Evolutionary conservation across 1,284 basidiomycete genomes (phyloP), one percentile per base, ranked within the genome.

Genomic region (Malassezia japonica): DNA sequence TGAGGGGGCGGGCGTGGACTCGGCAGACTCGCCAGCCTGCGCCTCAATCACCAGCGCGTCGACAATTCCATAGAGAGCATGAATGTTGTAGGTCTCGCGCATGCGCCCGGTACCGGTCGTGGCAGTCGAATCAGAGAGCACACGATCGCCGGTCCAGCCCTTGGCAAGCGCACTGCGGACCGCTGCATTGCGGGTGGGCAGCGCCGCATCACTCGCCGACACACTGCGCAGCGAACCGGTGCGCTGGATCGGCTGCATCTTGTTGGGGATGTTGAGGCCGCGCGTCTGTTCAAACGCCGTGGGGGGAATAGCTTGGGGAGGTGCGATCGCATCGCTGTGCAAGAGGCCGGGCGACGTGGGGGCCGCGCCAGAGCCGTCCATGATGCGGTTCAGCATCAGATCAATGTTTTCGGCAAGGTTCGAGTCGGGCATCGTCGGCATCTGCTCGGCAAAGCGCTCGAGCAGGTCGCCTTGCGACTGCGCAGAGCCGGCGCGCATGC

Each of bases 31-130:
- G 12, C 16, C 16, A 6, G 24, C 6, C 10, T 24, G 20, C 29
- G 41, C 28, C 35, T 48, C 51, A 18, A 48, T 24, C 21, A 41
- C 51, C 7, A 54, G 10, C 15, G 51, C 51, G 38, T 54, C 46
- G n/a, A 54, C 51, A 44, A 54, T 54, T 31, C 51, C 41, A 15
- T 54, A 54, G 29, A 54, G 37, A 12, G 51, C 51, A 43, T 48
- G 40, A 28, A 54, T 43, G 31, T 53, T 53, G 50, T 53, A 53
- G 25, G 25, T 46, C 25, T 52, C 50, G 23, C 38, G 44, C 45
- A 9, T 23, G 44, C 42, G 31, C 21, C 25, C 43, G 6, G 50
- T 52, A 16, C 50, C 44, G 5, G 44, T 47, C 21, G 44, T 37
- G 6, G 46, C 50, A 23, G 36, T 46, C 8, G 50, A 41, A 34